Conservation (phyloP, 495 filamentous ascomycete genomes). For the Aspergillus mulundensis region DNA sequence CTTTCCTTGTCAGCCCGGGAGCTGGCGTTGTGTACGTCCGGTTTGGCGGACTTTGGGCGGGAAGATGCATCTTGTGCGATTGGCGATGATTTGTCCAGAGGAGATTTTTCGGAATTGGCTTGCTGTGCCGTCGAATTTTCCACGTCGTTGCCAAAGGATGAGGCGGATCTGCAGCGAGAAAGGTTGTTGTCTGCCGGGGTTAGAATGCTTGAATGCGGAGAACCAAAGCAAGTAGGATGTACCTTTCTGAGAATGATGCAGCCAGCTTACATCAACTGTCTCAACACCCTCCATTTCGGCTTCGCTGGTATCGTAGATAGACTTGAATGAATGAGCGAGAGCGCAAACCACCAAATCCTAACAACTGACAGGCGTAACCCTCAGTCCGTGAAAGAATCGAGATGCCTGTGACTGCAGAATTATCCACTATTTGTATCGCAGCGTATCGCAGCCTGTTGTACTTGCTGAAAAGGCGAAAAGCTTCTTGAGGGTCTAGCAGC, state of each 20-base stretch:
- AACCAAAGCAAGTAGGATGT: conserved; percentile 8
- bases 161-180: conserved; percentile 38
- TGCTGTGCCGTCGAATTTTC: conserved; percentile 19
- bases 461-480: not conserved
- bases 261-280: conserved; percentile 67
- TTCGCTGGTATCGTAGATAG: not conserved
- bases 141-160: conserved; percentile 22
- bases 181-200: conserved; percentile 29
- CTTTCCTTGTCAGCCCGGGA: conserved; percentile 21
- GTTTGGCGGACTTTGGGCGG: conserved; percentile 14
- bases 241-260: conserved; percentile 65
- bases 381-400: not conserved
- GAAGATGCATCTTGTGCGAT: conserved; percentile 16
- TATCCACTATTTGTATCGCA: not conserved
- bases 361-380: not conserved
- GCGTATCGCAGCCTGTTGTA: not conserved
- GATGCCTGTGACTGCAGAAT: not conserved
- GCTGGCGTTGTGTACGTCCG: conserved; percentile 14
- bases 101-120: conserved; percentile 18
- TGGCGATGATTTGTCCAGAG: conserved; percentile 21
- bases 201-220: not conserved
- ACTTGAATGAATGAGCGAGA: not conserved
- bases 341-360: not conserved
- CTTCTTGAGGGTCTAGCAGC: conserved; percentile 9
- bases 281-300: conserved; percentile 57